phyloP scores from a whole-genome alignment of 305 asterid genomes.

The Caryopteris hybrid region DNA sequence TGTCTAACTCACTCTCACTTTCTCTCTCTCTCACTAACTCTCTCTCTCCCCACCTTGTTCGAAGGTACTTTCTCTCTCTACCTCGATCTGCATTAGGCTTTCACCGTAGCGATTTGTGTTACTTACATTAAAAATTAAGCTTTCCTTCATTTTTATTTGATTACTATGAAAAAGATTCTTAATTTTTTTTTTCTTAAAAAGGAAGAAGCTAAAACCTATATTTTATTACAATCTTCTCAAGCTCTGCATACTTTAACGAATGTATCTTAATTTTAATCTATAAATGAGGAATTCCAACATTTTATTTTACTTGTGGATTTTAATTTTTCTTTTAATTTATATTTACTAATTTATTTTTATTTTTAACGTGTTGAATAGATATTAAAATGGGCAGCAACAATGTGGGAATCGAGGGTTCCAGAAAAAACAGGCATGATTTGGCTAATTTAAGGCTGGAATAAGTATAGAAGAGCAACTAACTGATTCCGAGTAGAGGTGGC shows the following conservation, averaged over 20 bases:
- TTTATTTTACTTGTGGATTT: not conserved
- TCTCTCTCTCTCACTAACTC: too few relatives aligned
- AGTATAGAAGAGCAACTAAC: constrained; percentile 11
- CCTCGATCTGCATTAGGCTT: constrained; percentile 18
- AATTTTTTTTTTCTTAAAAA: too few relatives aligned
- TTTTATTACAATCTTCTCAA: too few relatives aligned
- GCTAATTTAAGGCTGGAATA: constrained; percentile 12
- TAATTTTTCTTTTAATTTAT: not conserved
- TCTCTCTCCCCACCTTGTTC: constrained; percentile 33
- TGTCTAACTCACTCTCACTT: constrained; percentile 18
- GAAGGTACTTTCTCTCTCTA: constrained; percentile 27
- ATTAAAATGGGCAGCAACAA: too few relatives aligned
- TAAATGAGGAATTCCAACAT: too few relatives aligned
- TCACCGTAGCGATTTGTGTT: not conserved
- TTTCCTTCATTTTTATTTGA: not conserved
- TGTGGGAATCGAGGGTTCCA: constrained; percentile 51
- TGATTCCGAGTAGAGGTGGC: constrained; percentile 15
- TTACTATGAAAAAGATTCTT: too few relatives aligned
- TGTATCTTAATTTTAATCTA: too few relatives aligned
- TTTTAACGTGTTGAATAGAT: constrained; percentile 27
- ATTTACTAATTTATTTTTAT: constrained; percentile 1
- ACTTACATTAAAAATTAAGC: constrained; percentile 10
- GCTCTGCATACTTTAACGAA: too few relatives aligned
- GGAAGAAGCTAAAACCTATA: too few relatives aligned
- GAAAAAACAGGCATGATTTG: constrained; percentile 21